Percentiles rank a stretch among this genome's conserved stretches.
phyloP scores from a whole-genome alignment of 2,329 filamentous ascomycete species.

The Purpureocillium takamizusanense region DNA sequence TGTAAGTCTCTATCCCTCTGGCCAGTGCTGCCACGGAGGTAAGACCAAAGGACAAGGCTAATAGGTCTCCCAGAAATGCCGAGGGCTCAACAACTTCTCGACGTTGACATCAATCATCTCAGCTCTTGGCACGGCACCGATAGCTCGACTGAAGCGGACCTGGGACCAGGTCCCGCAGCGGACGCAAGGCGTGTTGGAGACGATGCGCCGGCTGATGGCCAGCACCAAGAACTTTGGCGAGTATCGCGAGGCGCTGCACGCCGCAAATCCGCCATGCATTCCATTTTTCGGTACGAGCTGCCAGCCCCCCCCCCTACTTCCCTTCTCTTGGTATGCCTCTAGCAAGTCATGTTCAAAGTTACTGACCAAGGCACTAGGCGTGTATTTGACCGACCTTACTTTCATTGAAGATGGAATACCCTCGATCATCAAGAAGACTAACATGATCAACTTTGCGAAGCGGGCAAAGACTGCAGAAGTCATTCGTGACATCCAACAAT shows the following conservation, averaged over 20 bases:
- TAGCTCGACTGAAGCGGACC: slow-evolving; percentile 84
- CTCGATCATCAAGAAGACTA: slow-evolving; percentile 90
- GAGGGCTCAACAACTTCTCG: slow-evolving; percentile 88
- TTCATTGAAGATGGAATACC: slow-evolving; percentile 99
- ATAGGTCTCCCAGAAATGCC: slow-evolving; percentile 74
- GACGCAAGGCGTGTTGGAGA: slow-evolving; percentile 71
- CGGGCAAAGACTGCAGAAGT: slow-evolving; percentile 96
- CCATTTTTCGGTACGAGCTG: slow-evolving; percentile 78
- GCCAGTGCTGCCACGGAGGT: neutral
- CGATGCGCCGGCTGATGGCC: slow-evolving; percentile 89
- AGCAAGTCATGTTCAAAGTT: too few relatives aligned
- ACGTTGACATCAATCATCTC: slow-evolving; percentile 97
- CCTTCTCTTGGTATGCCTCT: too few relatives aligned
- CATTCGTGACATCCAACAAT: slow-evolving; percentile 96
- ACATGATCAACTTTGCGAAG: slow-evolving; percentile 98
- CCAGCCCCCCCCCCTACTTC: too few relatives aligned
- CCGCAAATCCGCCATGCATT: slow-evolving; percentile 91
- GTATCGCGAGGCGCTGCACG: slow-evolving; percentile 87
- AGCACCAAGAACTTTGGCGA: slow-evolving; percentile 98
- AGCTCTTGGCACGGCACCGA: slow-evolving; percentile 86
- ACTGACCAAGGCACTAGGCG: slow-evolving; percentile 43
- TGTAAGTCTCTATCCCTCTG: slow-evolving; percentile 46
- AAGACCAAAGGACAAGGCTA: too few relatives aligned
- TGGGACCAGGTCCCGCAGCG: slow-evolving; percentile 90
- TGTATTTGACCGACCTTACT: slow-evolving; percentile 93